phyloP scores from a whole-genome alignment of 1,139 yeast genomes.

The Kurtzmaniella quercitrusa region DNA sequence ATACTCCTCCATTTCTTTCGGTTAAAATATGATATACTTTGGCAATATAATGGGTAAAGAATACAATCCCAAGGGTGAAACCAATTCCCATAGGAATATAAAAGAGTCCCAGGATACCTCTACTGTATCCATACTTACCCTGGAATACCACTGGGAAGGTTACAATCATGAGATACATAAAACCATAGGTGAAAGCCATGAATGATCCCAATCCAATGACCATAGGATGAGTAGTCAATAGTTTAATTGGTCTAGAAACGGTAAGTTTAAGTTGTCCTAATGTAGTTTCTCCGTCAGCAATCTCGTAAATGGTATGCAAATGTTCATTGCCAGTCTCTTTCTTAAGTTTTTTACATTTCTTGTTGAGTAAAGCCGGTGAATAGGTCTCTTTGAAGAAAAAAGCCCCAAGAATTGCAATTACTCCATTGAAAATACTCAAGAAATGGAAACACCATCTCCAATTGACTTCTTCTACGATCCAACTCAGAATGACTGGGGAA shows the following conservation, averaged over 20 bases:
- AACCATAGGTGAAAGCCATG: slow-evolving; percentile 45
- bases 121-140: slow-evolving; percentile 30
- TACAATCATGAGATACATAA: slow-evolving; percentile 44
- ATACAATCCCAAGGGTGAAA: slow-evolving; percentile 33
- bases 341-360: slow-evolving; percentile 28
- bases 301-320: slow-evolving; percentile 42
- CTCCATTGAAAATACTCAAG: slow-evolving; percentile 38
- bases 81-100: slow-evolving; percentile 46
- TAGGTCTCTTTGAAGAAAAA: slow-evolving; percentile 38
- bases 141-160: slow-evolving; percentile 38
- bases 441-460: slow-evolving; percentile 47
- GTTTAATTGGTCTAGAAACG: slow-evolving; percentile 35
- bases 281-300: slow-evolving; percentile 33
- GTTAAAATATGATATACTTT: slow-evolving; percentile 26
- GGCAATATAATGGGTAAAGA: slow-evolving; percentile 36
- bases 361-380: slow-evolving; percentile 32
- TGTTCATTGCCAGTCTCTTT: slow-evolving; percentile 33
- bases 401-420: slow-evolving; percentile 32
- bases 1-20: slow-evolving; percentile 28
- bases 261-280: slow-evolving; percentile 27
- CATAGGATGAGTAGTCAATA: slow-evolving; percentile 43
- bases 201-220: slow-evolving; percentile 42
- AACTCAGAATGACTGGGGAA: slow-evolving; percentile 59
- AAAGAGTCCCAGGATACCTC: slow-evolving; percentile 37
- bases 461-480: slow-evolving; percentile 40